Evolutionary conservation across 2,329 filamentous ascomycete species (phyloP).

Genomic region (Colletotrichum orbiculare): DNA sequence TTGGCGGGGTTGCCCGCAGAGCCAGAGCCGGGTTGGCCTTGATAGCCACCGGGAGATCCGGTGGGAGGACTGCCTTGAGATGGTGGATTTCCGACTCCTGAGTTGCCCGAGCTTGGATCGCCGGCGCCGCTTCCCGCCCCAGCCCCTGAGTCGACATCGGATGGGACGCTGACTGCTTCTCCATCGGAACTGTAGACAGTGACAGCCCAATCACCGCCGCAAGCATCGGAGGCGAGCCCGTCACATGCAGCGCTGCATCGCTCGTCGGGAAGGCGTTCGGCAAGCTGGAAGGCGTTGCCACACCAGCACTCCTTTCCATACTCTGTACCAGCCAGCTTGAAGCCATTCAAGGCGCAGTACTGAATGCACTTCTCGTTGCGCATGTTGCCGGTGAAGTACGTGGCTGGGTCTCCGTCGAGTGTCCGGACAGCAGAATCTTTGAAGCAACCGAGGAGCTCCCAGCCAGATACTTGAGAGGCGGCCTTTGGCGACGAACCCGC

Average conservation of each 20-base stretch:
- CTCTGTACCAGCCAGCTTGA: slow-evolving; percentile 60
- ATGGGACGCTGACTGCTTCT: slow-evolving; percentile 21
- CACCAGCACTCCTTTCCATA: slow-evolving; percentile 65
- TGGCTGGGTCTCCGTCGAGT: slow-evolving; percentile 39
- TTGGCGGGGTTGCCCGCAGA: too few species aligned
- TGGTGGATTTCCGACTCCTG: neutral
- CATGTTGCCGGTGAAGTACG: slow-evolving; percentile 50
- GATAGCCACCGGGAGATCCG: neutral
- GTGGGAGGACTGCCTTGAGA: neutral
- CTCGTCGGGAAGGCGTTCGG: slow-evolving; percentile 27
- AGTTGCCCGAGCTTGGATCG: neutral
- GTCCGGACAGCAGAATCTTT: slow-evolving; percentile 40
- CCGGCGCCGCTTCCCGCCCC: neutral
- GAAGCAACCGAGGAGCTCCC: slow-evolving; percentile 47
- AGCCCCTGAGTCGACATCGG: slow-evolving; percentile 14
- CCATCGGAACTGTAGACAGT: slow-evolving; percentile 36
- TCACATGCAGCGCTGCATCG: slow-evolving; percentile 33
- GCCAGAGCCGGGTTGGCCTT: too few species aligned
- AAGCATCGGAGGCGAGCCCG: slow-evolving; percentile 28
- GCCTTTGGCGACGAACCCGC: slow-evolving; percentile 5
- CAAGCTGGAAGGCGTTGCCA: slow-evolving; percentile 42
- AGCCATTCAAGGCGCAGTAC: slow-evolving; percentile 56
- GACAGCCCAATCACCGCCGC: slow-evolving; percentile 36
- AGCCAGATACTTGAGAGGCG: slow-evolving; percentile 33
- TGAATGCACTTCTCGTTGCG: slow-evolving; percentile 60